Evolutionary conservation across 495 filamentous ascomycete genomes (phyloP).

Genomic region (Penicillium steckii): DNA sequence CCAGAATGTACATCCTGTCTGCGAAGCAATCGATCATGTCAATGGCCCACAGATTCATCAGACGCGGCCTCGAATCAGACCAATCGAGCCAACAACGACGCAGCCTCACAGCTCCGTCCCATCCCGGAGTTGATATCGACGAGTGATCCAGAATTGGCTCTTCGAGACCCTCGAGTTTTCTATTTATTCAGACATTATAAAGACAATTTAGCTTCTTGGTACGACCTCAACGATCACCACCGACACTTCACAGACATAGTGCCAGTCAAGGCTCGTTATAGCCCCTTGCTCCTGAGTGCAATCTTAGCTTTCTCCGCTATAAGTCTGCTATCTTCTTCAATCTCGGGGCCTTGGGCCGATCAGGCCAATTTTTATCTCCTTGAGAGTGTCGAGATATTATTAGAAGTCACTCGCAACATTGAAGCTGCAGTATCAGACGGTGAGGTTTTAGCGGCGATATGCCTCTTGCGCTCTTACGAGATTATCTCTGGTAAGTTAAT

Average conservation of each 20-base stretch:
- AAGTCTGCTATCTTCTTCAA: slow-evolving; percentile 12
- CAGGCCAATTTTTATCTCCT: slow-evolving; percentile 24
- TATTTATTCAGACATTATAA: slow-evolving; percentile 32
- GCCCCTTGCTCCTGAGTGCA: slow-evolving; percentile 33
- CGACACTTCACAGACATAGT: slow-evolving; percentile 29
- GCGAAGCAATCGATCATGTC: slow-evolving; percentile 22
- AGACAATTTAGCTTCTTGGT: slow-evolving; percentile 31
- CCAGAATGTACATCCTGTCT: slow-evolving; percentile 27
- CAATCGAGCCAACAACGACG: background rate
- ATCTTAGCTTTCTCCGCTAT: slow-evolving; percentile 35
- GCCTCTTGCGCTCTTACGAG: slow-evolving; percentile 38
- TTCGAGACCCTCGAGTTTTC: slow-evolving; percentile 21
- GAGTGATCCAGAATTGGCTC: slow-evolving; percentile 15
- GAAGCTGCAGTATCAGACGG: slow-evolving; percentile 19
- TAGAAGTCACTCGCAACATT: slow-evolving; percentile 10
- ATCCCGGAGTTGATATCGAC: slow-evolving; percentile 16
- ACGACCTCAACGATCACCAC: slow-evolving; percentile 33
- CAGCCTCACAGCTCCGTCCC: no score
- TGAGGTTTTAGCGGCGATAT: slow-evolving; percentile 32
- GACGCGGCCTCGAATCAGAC: background rate
- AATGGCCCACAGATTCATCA: slow-evolving; percentile 2
- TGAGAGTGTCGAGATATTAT: slow-evolving; percentile 17
- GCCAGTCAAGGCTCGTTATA: slow-evolving; percentile 23
- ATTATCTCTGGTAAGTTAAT: slow-evolving; percentile 26
- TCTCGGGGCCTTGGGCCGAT: slow-evolving; percentile 1